Base-by-base conservation (phyloP, 768 basidiomycete genomes). In the Pleurotus giganteus region DNA sequence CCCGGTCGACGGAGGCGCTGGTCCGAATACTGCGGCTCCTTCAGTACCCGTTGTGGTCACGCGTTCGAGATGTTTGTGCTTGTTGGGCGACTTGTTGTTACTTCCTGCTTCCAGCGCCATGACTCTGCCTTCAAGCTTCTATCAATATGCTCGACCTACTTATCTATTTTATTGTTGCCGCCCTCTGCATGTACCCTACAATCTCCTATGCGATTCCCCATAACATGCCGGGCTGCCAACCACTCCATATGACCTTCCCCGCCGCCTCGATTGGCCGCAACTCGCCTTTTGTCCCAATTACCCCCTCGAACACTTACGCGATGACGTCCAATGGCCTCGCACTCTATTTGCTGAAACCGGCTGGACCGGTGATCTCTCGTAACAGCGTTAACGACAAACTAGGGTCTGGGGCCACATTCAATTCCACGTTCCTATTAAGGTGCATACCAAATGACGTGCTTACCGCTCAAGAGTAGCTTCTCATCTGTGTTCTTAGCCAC, bases 401-500 rank as follows among this genome's bases (percentile, higher is more conserved):
- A 11, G 70, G 64, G 1, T 64, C 66, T 7, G 73, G 73, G 2
- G 72, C 75, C 1, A 74, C 74, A 3, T 49, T 75, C 21, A 75
- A 76, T 60, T 73, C 71, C n/a, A 75, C 75, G 3, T 73, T 71
- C 57, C 59, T 60, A 17, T 29, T 72, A n/a, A 34, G n/a, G 13
- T 28, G 24, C 11, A 7, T 50, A 8, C 43, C 15, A 26, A 8
- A 23, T 41, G 4, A 24, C 17, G 4, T 5, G 15, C n/a, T 8
- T 3, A 29, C 28, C 17, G 12, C 15, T 44, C 21, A 23, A 24
- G 11, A 36, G 11, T 55, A 6, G 31, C 34, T 5, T 41, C 39
- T n/a, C 39, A 9, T 6, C 19, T 2, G 19, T 17, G 7, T 7
- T 3, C 21, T 36, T 32, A 76, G 74, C 17, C 61, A 72, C 31